Evolutionary conservation across 805 yeast genomes (phyloP).

Genomic region (Isabelozyma gotoi): DNA sequence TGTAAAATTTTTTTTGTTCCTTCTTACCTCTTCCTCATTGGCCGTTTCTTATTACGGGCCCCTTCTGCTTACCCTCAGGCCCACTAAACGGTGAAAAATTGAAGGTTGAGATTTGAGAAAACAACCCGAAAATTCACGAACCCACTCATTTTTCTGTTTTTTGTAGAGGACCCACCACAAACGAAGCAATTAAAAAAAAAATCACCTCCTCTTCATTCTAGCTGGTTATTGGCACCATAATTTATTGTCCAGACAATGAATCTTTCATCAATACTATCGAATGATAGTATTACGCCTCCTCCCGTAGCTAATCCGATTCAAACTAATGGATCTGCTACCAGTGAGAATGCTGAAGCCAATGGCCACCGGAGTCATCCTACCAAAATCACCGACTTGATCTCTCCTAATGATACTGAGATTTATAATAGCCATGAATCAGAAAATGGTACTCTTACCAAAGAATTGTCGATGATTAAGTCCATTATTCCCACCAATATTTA

Average conservation of each 20-base stretch:
- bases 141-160: background rate
- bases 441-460: constrained; percentile 4
- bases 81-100: background rate
- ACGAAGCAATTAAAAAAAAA: background rate
- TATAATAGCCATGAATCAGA: too few relatives aligned
- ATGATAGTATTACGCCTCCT: constrained; percentile 15
- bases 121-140: background rate
- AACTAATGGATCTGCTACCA: constrained; percentile 1
- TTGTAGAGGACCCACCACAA: background rate
- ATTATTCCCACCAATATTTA: background rate
- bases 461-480: constrained; percentile 1
- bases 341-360: background rate
- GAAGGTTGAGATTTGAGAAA: background rate
- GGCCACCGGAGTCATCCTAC: background rate
- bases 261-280: constrained; percentile 36
- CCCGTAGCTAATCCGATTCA: background rate
- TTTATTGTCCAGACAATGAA: constrained; percentile 18
- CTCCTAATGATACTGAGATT: background rate
- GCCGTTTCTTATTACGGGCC: too few relatives aligned
- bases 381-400: background rate
- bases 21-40: background rate
- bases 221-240: background rate
- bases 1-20: too few relatives aligned
- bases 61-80: too few relatives aligned
- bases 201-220: background rate